phyloP scores from a whole-genome alignment of 768 basidiomycete species.

The Lactifluus piperatus region DNA sequence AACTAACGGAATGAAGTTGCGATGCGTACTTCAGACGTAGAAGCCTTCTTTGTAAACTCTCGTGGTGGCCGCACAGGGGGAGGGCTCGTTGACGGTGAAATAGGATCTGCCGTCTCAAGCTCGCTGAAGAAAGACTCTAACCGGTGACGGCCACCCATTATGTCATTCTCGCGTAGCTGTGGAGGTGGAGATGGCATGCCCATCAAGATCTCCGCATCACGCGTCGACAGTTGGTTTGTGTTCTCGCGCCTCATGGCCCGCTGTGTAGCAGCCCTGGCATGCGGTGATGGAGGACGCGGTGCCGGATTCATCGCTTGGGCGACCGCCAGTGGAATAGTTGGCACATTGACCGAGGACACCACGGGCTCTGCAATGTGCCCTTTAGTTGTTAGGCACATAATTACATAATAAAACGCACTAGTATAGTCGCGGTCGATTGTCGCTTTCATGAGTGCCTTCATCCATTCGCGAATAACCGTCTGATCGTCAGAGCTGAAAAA shows the following conservation, averaged over 20 bases:
- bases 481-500: conserved; percentile 92
- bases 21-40: conserved; percentile 22
- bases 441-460: conserved; percentile 99
- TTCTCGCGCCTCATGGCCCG: conserved; percentile 80
- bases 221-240: conserved; percentile 68
- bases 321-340: conserved; percentile 88
- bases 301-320: conserved; percentile 97
- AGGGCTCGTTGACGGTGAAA: conserved; percentile 19
- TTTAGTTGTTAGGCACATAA: not conserved
- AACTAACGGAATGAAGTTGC: not conserved
- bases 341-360: conserved; percentile 92
- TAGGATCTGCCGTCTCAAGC: conserved; percentile 6
- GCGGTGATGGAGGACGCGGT: conserved; percentile 89
- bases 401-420: conserved; percentile 40
- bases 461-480: conserved; percentile 84
- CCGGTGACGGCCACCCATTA: conserved; percentile 30
- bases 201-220: conserved; percentile 64
- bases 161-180: conserved; percentile 25
- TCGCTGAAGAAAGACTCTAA: conserved; percentile 48
- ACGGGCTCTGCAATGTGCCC: conserved; percentile 61
- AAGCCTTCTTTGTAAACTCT: conserved; percentile 43
- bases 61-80: conserved; percentile 61
- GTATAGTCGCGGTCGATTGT: conserved; percentile 92
- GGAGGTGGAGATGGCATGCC: conserved; percentile 46
- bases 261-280: conserved; percentile 80